phyloP scores from a whole-genome alignment of 352 stramenopile species.

The Peronospora farinosa region DNA sequence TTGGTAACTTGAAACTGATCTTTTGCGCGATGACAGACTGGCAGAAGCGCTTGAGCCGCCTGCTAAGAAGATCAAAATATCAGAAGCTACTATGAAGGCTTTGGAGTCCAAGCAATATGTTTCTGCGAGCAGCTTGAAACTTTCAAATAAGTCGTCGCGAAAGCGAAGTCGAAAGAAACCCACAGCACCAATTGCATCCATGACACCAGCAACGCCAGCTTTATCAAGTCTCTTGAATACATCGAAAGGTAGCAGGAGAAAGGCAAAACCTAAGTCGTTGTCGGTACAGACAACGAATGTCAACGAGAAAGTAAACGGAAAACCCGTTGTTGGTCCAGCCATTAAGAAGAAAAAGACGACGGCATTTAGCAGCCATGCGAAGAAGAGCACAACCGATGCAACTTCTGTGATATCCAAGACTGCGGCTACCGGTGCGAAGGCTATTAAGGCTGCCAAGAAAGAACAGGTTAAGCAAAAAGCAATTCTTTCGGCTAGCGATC shows the following conservation, averaged over 20 bases:
- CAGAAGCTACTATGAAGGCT: conserved; percentile 26
- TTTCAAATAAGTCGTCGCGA: conserved; percentile 6
- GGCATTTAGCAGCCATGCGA: conserved; percentile 4
- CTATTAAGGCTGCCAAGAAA: conserved; percentile 7
- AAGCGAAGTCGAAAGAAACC: conserved; percentile 38
- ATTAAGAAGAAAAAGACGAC: conserved; percentile 15
- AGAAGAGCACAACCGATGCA: conserved; percentile 9
- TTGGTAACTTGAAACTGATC: not conserved
- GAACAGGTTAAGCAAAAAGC: conserved; percentile 10
- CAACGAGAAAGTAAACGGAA: conserved; percentile 14
- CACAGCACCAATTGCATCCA: conserved; percentile 4
- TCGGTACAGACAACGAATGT: conserved; percentile 8
- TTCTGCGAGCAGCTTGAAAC: conserved; percentile 6
- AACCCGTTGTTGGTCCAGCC: not conserved
- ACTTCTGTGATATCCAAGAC: conserved; percentile 2
- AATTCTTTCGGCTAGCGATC: conserved; percentile 2
- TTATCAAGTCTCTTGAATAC: conserved; percentile 9
- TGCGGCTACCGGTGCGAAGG: conserved; percentile 3
- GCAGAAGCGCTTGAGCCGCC: conserved; percentile 29
- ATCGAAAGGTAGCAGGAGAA: conserved; percentile 6
- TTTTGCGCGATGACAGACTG: conserved; percentile 9
- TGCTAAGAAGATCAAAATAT: conserved; percentile 36
- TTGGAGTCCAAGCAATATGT: conserved; percentile 17
- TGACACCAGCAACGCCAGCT: conserved; percentile 6
- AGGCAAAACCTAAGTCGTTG: conserved; percentile 12